Evolutionary conservation across 75 land plant species (phyloP).

Genomic region (Isoetes taiwanensis): DNA sequence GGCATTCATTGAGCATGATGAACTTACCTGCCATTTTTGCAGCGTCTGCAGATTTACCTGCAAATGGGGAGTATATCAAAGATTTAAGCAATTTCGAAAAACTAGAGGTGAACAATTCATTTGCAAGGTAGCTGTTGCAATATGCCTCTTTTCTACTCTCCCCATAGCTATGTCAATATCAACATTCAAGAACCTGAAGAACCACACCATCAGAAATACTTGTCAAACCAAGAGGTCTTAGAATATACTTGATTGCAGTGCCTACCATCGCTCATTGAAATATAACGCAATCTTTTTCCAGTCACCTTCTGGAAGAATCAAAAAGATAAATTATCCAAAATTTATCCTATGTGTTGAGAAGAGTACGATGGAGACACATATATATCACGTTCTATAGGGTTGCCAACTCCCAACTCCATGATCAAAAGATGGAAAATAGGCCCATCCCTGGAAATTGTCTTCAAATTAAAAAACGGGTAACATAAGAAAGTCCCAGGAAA

Average conservation of each 20-base stretch:
- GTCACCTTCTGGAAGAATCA: constrained; percentile 55
- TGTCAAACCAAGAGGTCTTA: too few species aligned
- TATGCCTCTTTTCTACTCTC: constrained; percentile 67
- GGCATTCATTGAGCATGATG: too few species aligned
- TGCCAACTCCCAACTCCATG: constrained; percentile 98
- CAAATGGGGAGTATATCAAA: background rate
- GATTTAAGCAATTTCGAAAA: background rate
- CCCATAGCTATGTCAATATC: constrained; percentile 75
- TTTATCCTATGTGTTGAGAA: too few species aligned
- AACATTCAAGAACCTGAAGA: constrained; percentile 65
- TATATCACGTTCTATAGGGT: constrained; percentile 90
- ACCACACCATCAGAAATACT: too few species aligned
- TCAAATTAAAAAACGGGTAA: too few species aligned
- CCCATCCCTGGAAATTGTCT: constrained; percentile 80
- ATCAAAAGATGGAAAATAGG: constrained; percentile 90
- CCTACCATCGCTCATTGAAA: constrained; percentile 98
- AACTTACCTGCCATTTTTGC: constrained; percentile 78
- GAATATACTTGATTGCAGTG: background rate
- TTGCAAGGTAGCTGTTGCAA: constrained; percentile 39
- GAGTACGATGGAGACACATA: constrained; percentile 62
- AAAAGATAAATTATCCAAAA: too few species aligned
- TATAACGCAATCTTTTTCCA: constrained; percentile 54
- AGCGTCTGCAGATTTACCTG: constrained; percentile 61
- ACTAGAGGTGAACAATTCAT: background rate
- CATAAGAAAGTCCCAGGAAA: too few species aligned